phyloP scores from a whole-genome alignment of 805 yeast genomes.

The Schizosaccharomyces japonicus region DNA sequence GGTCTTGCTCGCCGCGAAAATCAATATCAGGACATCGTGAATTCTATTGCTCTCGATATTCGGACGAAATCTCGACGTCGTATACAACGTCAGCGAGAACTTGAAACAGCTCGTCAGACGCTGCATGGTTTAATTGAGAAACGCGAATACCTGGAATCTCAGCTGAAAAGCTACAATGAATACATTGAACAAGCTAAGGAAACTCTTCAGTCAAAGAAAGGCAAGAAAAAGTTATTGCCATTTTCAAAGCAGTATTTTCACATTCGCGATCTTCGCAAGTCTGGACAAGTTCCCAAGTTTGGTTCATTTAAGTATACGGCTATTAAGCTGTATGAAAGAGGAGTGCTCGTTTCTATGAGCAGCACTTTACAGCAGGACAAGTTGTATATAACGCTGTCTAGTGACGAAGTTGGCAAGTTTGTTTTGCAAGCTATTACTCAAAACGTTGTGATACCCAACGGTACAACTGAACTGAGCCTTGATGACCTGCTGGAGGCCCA shows the following conservation, averaged over 20 bases:
- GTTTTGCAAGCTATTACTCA: conserved; percentile 55
- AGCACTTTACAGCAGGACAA: conserved; percentile 37
- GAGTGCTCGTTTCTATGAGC: conserved; percentile 35
- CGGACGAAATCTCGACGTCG: conserved; percentile 30
- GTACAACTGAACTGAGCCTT: conserved; percentile 30
- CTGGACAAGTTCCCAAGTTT: conserved; percentile 35
- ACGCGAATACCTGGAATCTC: conserved; percentile 21
- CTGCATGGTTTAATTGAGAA: conserved; percentile 24
- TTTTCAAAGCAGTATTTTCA: conserved; percentile 59
- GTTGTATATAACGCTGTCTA: conserved; percentile 48
- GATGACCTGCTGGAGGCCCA: conserved; percentile 53
- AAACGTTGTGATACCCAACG: conserved; percentile 30
- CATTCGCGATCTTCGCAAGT: conserved; percentile 41
- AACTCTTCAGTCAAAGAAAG: conserved; percentile 23
- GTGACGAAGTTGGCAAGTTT: conserved; percentile 50
- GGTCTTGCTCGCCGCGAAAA: conserved; percentile 42
- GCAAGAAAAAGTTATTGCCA: conserved; percentile 17
- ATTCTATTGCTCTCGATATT: conserved; percentile 67
- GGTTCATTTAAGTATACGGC: conserved; percentile 61
- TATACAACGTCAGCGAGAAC: conserved; percentile 23
- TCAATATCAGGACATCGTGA: conserved; percentile 54
- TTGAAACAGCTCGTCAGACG: conserved; percentile 23
- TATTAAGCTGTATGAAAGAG: conserved; percentile 48
- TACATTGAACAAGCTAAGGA: conserved; percentile 29
- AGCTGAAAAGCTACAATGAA: conserved; percentile 22